phyloP scores from a whole-genome alignment of 768 basidiomycete genomes.

The Kwoniella heveanensis region DNA sequence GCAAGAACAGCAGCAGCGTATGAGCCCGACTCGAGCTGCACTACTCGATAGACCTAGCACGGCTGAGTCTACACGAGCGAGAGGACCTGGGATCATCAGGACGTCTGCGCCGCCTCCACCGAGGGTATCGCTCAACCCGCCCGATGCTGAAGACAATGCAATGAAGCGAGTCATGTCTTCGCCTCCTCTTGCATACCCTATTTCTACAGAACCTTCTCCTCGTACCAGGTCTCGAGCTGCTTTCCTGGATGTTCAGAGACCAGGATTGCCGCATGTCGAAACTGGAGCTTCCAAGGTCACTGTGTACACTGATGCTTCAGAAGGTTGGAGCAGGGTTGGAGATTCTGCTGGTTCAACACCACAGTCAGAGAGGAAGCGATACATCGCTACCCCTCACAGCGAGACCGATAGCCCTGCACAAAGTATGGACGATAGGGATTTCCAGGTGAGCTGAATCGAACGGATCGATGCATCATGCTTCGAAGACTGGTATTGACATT shows the following conservation, averaged over 20 bases:
- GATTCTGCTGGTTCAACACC: conserved; percentile 17
- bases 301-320: conserved; percentile 44
- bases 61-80: background rate
- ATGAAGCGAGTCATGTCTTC: conserved; percentile 13
- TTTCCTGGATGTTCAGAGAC: conserved; percentile 14
- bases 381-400: conserved; percentile 2
- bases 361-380: conserved; percentile 8
- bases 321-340: conserved; percentile 36
- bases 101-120: conserved; percentile 9
- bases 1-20: conserved; percentile 13
- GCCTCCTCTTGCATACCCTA: conserved; percentile 31
- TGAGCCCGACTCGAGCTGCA: conserved; percentile 15
- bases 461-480: background rate
- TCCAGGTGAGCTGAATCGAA: conserved; percentile 32
- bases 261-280: conserved; percentile 26
- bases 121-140: conserved; percentile 10
- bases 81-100: background rate
- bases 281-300: conserved; percentile 26
- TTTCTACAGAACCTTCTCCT: conserved; percentile 28
- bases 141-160: background rate
- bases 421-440: conserved; percentile 41
- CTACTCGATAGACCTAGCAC: conserved; percentile 8
- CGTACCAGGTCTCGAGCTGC: conserved; percentile 1
- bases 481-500: background rate
- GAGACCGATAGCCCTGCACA: conserved; percentile 18